These are phyloP conservation scores for Phaffomyces antillensis DNA, from an alignment of 805 yeast species.

Conservation along the genomic window DNA sequence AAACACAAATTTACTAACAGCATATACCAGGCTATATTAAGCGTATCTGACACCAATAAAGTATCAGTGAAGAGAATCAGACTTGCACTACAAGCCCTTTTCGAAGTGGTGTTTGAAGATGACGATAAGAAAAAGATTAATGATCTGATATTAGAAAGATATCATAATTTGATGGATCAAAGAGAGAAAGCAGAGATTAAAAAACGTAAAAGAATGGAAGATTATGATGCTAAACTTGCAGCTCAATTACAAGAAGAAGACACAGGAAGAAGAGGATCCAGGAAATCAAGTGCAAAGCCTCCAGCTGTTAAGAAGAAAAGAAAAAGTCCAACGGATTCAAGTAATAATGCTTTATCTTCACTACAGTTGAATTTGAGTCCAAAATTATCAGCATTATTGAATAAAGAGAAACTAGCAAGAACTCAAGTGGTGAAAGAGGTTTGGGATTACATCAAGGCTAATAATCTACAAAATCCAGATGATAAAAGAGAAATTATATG, in stretches of 20 bases:
- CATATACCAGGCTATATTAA: slow-evolving; percentile 50
- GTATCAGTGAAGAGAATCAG: slow-evolving; percentile 68
- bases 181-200: slow-evolving; percentile 26
- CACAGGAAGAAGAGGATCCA: slow-evolving; percentile 9
- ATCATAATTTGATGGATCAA: slow-evolving; percentile 38
- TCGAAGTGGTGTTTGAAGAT: slow-evolving; percentile 41
- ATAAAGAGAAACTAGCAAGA: slow-evolving; percentile 42
- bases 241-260: slow-evolving; percentile 34
- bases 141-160: slow-evolving; percentile 52
- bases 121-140: slow-evolving; percentile 50
- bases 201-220: slow-evolving; percentile 32
- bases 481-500: slow-evolving; percentile 61
- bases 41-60: slow-evolving; percentile 61
- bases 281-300: slow-evolving; percentile 9
- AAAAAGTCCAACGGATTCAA: slow-evolving; percentile 7
- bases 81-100: slow-evolving; percentile 64
- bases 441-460: slow-evolving; percentile 63
- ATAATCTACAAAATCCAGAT: slow-evolving; percentile 57
- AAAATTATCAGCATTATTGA: slow-evolving; percentile 44
- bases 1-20: slow-evolving; percentile 4
- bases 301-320: slow-evolving; percentile 7
- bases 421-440: slow-evolving; percentile 63
- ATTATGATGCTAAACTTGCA: slow-evolving; percentile 47
- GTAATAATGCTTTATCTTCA: slow-evolving; percentile 25
- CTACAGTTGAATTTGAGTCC: slow-evolving; percentile 43